Conservation (phyloP, 2,329 filamentous ascomycete genomes). For the Calonectria multiphialidica region DNA sequence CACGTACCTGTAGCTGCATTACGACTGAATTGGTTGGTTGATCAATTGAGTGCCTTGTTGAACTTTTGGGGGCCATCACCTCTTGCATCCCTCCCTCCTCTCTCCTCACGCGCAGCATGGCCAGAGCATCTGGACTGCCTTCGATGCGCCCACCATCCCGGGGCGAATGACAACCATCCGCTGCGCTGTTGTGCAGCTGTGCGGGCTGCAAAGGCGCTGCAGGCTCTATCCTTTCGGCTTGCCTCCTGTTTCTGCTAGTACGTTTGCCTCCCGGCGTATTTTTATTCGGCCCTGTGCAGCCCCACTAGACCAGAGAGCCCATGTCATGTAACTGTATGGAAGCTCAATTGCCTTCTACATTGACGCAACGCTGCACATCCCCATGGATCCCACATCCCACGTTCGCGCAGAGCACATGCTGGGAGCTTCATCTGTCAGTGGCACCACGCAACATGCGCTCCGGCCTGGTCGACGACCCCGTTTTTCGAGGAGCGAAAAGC, state of each 20-base stretch:
- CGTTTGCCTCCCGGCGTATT: background rate
- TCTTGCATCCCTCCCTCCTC: background rate
- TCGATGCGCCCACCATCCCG: background rate
- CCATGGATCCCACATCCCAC: slow-evolving; percentile 13
- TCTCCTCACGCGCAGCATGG: background rate
- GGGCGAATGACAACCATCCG: slow-evolving; percentile 16
- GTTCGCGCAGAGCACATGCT: slow-evolving; percentile 22
- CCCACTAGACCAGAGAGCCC: background rate
- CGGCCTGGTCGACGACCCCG: slow-evolving; percentile 24
- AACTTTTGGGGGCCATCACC: background rate
- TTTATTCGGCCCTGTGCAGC: background rate
- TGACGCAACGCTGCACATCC: slow-evolving; percentile 24
- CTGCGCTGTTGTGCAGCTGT: slow-evolving; percentile 21
- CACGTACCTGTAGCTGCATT: slow-evolving; percentile 1
- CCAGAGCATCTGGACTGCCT: slow-evolving; percentile 11
- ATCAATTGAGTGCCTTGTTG: background rate
- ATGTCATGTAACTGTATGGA: slow-evolving; percentile 8
- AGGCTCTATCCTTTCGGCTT: slow-evolving; percentile 22
- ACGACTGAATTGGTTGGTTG: background rate
- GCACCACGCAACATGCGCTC: slow-evolving; percentile 31
- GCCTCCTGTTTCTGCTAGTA: slow-evolving; percentile 9
- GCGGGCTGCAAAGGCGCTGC: slow-evolving; percentile 11
- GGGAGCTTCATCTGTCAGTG: slow-evolving; percentile 34
- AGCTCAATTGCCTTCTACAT: slow-evolving; percentile 9
- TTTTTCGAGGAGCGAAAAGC: slow-evolving; percentile 18